phyloP scores from a whole-genome alignment of 805 yeast genomes.

The Yamadazyma takamatsuzukensis region DNA sequence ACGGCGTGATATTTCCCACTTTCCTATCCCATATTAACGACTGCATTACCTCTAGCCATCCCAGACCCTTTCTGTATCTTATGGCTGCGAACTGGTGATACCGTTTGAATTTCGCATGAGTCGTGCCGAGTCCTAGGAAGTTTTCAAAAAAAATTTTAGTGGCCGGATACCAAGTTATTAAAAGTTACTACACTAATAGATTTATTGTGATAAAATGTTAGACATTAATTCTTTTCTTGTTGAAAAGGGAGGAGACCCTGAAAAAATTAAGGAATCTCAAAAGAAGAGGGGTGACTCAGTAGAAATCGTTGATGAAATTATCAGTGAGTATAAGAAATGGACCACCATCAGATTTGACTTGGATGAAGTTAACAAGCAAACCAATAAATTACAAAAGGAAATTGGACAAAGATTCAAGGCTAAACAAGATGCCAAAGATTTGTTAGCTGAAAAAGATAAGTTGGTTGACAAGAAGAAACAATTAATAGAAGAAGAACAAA shows the following conservation, averaged over 20 bases:
- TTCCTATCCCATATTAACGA: slow-evolving; percentile 33
- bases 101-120: background rate
- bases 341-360: slow-evolving; percentile 75
- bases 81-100: background rate
- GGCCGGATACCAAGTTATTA: no score
- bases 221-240: slow-evolving; percentile 89
- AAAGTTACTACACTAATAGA: no score
- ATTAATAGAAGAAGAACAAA: slow-evolving; percentile 65
- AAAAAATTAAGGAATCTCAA: slow-evolving; percentile 81
- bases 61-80: background rate
- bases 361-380: slow-evolving; percentile 84
- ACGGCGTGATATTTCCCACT: slow-evolving; percentile 24
- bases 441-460: slow-evolving; percentile 76
- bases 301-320: slow-evolving; percentile 93
- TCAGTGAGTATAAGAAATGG: slow-evolving; percentile 89
- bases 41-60: slow-evolving; percentile 34
- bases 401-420: slow-evolving; percentile 90
- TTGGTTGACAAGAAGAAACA: slow-evolving; percentile 66
- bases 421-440: slow-evolving; percentile 89
- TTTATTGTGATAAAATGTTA: slow-evolving; percentile 57
- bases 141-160: no score
- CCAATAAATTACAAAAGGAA: slow-evolving; percentile 87
- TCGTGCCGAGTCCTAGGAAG: no score
- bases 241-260: slow-evolving; percentile 97
- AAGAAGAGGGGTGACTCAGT: slow-evolving; percentile 92